A percentile compares a stretch with the other conserved stretches of the same genome.
phyloP scores from a whole-genome alignment of 306 rosid genomes.

The Begonia loranthoides region DNA sequence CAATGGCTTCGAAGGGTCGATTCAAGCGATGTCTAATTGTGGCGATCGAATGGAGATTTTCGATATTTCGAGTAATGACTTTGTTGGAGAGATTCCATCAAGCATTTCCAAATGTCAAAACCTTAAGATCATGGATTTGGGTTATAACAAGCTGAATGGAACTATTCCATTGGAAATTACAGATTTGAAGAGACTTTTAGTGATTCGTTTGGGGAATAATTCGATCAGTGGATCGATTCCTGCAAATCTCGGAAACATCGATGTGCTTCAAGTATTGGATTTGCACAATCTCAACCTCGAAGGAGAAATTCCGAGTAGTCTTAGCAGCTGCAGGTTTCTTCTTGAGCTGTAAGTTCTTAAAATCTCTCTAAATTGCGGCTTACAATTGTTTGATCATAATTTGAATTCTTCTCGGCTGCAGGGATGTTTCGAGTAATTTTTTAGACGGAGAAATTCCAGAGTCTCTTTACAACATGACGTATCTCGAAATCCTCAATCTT shows the following conservation, averaged over 20 bases:
- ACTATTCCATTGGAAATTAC: conserved; percentile 48
- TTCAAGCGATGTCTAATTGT: conserved; percentile 48
- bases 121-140: conserved; percentile 63
- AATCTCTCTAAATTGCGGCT: conserved; percentile 15
- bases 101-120: conserved; percentile 61
- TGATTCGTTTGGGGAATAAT: conserved; percentile 66
- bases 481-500: conserved; percentile 64
- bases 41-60: conserved; percentile 54
- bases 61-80: conserved; percentile 67
- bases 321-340: conserved; percentile 70
- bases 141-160: conserved; percentile 55
- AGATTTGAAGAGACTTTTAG: conserved; percentile 39
- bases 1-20: conserved; percentile 51
- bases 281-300: conserved; percentile 64
- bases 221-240: conserved; percentile 63
- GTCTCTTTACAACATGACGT: conserved; percentile 51
- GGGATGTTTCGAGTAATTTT: conserved; percentile 76
- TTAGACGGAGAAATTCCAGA: conserved; percentile 68
- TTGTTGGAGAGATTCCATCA: conserved; percentile 73
- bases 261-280: conserved; percentile 73
- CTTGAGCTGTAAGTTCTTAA: conserved; percentile 76
- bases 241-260: conserved; percentile 43
- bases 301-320: conserved; percentile 62
- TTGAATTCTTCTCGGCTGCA: conserved; percentile 29
- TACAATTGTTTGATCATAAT: not conserved